Percentiles rank a stretch among this genome's conserved stretches.
phyloP scores from a whole-genome alignment of 2,329 filamentous ascomycete species.

The Venturia pyrina region DNA sequence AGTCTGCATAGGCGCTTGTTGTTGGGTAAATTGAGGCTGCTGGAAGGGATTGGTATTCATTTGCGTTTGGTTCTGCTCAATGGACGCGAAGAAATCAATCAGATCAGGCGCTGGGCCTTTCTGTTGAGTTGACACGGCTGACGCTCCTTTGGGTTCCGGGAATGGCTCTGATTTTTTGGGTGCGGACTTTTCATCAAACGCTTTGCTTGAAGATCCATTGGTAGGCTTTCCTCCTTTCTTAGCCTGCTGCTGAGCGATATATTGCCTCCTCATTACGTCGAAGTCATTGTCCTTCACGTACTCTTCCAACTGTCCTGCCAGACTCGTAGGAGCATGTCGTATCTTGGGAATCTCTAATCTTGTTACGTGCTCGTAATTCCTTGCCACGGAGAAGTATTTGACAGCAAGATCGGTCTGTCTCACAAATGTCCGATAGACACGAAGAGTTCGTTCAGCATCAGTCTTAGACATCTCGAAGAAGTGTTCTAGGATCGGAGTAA shows the following conservation, averaged over 20 bases:
- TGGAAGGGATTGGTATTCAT: conserved; percentile 26
- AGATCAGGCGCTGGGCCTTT: conserved; percentile 66
- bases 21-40: conserved; percentile 14
- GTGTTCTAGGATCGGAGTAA: conserved; percentile 51
- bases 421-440: conserved; percentile 86
- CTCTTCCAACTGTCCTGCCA: conserved; percentile 83
- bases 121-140: conserved; percentile 18
- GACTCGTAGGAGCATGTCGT: conserved; percentile 89
- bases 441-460: conserved; percentile 83
- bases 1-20: conserved; percentile 17
- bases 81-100: conserved; percentile 92
- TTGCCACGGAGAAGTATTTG: conserved; percentile 74
- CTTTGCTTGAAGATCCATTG: conserved; percentile 24
- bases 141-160: conserved; percentile 30
- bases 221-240: conserved; percentile 43
- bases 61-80: conserved; percentile 76
- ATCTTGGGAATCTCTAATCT: conserved; percentile 90
- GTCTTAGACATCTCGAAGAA: conserved; percentile 97
- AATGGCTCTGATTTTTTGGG: conserved; percentile 21
- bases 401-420: conserved; percentile 89
- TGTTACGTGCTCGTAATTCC: conserved; percentile 86
- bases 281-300: conserved; percentile 94
- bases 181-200: conserved; percentile 21
- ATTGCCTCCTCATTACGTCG: conserved; percentile 84
- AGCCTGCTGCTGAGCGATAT: conserved; percentile 75